phyloP scores from a whole-genome alignment of 2,329 filamentous ascomycete species.

The Lasiodiplodia gonubiensis region DNA sequence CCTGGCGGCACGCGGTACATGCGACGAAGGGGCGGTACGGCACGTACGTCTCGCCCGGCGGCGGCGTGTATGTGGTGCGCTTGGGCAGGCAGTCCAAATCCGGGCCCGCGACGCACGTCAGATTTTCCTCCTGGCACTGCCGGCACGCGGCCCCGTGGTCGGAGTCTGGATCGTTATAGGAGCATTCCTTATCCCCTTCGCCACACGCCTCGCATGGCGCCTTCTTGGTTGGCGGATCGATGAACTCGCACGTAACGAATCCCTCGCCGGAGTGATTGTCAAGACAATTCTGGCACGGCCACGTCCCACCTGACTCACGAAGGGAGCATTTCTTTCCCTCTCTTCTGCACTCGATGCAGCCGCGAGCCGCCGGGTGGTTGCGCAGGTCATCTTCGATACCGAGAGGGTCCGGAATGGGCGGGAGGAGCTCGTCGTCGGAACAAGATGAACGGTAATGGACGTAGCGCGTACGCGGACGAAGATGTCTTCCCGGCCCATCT shows the following conservation, averaged over 20 bases:
- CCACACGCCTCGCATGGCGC: slow-evolving; percentile 38
- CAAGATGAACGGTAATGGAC: not conserved
- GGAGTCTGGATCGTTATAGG: not conserved
- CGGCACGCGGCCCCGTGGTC: not conserved
- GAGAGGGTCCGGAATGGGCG: slow-evolving; percentile 36
- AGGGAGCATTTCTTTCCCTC: slow-evolving; percentile 36
- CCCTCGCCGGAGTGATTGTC: not conserved
- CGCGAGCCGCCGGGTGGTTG: slow-evolving; percentile 42
- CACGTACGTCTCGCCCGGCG: not conserved
- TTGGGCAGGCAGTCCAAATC: not conserved
- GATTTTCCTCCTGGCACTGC: not conserved
- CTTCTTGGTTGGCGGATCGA: slow-evolving; percentile 40
- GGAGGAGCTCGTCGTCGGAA: slow-evolving; percentile 1
- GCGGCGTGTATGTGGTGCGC: slow-evolving; percentile 20
- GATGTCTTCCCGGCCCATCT: not conserved
- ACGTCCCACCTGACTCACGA: slow-evolving; percentile 39
- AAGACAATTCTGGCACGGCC: slow-evolving; percentile 32
- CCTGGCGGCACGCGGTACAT: slow-evolving; percentile 40
- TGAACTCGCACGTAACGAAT: slow-evolving; percentile 41
- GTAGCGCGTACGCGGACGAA: not conserved
- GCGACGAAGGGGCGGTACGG: slow-evolving; percentile 2
- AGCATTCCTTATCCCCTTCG: not conserved
- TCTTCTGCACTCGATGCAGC: slow-evolving; percentile 42
- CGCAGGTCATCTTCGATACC: slow-evolving; percentile 38
- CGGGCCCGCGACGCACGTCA: slow-evolving; percentile 5